Evolutionary conservation across 1,284 basidiomycete genomes (phyloP).

Genomic region (Filobasidium uniguttulatum): DNA sequence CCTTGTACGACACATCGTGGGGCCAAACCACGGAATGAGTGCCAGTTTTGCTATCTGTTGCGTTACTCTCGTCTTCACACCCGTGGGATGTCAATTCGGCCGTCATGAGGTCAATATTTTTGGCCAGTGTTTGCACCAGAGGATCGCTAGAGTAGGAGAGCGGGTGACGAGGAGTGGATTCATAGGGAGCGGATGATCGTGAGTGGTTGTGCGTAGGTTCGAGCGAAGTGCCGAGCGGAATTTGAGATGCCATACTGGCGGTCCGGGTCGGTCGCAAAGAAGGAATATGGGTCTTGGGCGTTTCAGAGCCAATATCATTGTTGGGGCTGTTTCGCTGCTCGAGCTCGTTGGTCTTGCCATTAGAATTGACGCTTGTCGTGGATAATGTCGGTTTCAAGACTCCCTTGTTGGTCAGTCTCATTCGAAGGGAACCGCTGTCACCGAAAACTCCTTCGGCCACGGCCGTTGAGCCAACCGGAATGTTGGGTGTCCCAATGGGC

Average conservation of each 20-base stretch:
- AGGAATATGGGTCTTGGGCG: too few relatives aligned
- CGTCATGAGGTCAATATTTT: slow-evolving; percentile 61
- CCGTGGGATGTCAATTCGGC: slow-evolving; percentile 63
- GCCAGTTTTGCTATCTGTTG: too few relatives aligned
- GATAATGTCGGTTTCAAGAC: neutral
- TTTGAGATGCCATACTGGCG: neutral
- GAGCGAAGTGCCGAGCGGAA: slow-evolving; percentile 33
- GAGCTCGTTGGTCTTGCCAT: slow-evolving; percentile 1
- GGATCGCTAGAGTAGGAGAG: slow-evolving; percentile 62
- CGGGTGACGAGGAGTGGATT: slow-evolving; percentile 21
- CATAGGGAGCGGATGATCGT: neutral
- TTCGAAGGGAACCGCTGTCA: slow-evolving; percentile 8
- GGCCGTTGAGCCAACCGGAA: slow-evolving; percentile 10
- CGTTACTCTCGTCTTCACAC: too few relatives aligned
- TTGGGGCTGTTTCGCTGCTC: neutral
- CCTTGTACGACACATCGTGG: slow-evolving; percentile 64
- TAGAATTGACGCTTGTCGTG: neutral
- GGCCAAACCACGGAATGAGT: slow-evolving; percentile 80
- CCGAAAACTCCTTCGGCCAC: slow-evolving; percentile 9
- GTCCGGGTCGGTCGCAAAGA: too few relatives aligned
- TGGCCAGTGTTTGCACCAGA: slow-evolving; percentile 55
- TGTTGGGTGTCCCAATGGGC: slow-evolving; percentile 9
- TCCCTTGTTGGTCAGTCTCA: slow-evolving; percentile 6
- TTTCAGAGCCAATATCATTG: too few relatives aligned
- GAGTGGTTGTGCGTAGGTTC: slow-evolving; percentile 26